Evolutionary conservation across 176 grass and related monocot species (phyloP).

Genomic region (Rhipidocladum racemiflorum): DNA sequence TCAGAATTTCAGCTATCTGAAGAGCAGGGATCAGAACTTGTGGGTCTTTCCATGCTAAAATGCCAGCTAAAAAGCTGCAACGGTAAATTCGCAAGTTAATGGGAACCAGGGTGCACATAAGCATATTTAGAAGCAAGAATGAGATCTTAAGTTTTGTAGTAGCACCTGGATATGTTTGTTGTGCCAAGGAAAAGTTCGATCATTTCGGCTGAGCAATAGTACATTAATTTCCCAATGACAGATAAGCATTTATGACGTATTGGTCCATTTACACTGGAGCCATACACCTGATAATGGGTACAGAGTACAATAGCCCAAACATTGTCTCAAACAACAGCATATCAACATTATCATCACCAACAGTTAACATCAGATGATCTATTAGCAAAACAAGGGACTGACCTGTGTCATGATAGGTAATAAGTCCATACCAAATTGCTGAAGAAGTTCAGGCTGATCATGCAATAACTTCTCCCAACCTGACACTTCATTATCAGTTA

Average conservation of each 20-base stretch:
- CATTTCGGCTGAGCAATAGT: slow-evolving; percentile 81
- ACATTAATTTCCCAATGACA: slow-evolving; percentile 82
- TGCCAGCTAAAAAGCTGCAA: slow-evolving; percentile 86
- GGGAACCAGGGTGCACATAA: not conserved
- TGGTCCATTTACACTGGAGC: slow-evolving; percentile 70
- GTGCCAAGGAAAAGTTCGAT: slow-evolving; percentile 65
- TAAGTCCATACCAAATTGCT: slow-evolving; percentile 84
- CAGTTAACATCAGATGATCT: slow-evolving; percentile 4
- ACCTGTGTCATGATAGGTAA: slow-evolving; percentile 85
- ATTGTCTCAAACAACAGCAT: not conserved
- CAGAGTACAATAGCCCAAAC: not conserved
- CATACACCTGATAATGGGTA: slow-evolving; percentile 57
- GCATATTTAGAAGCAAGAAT: slow-evolving; percentile 3
- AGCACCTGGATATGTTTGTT: slow-evolving; percentile 87
- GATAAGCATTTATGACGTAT: slow-evolving; percentile 81
- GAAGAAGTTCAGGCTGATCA: slow-evolving; percentile 86
- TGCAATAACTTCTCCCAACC: slow-evolving; percentile 68
- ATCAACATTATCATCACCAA: not conserved
- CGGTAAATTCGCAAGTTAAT: not conserved
- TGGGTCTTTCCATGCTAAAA: slow-evolving; percentile 86
- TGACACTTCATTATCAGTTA: slow-evolving; percentile 45
- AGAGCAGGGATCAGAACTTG: slow-evolving; percentile 79
- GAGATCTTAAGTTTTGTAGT: not conserved
- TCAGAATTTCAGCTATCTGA: slow-evolving; percentile 81
- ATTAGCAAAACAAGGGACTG: not conserved